Conservation (phyloP, 495 filamentous ascomycete genomes). For the Halenospora varia region DNA sequence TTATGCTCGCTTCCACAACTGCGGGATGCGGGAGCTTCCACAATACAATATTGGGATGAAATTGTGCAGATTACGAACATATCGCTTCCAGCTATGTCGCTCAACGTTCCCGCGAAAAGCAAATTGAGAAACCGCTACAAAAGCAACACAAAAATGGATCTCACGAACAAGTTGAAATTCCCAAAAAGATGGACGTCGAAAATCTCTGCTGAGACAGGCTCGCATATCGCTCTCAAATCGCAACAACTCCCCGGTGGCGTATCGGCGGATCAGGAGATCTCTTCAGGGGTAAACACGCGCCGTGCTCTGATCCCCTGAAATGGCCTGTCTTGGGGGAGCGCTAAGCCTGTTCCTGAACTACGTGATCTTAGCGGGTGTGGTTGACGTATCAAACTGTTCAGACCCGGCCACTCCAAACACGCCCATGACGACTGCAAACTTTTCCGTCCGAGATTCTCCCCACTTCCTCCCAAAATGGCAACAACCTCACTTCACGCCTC, state of each 20-base stretch:
- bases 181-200: neutral
- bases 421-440: neutral
- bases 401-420: neutral
- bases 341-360: slow-evolving; percentile 10
- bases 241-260: no score
- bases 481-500: neutral
- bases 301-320: neutral
- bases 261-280: slow-evolving; percentile 4
- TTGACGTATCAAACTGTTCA: slow-evolving; percentile 2
- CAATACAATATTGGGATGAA: neutral
- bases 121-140: neutral
- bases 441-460: neutral
- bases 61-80: neutral
- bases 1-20: neutral
- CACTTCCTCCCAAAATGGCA: neutral
- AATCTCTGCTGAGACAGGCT: neutral
- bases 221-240: no score
- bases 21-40: neutral
- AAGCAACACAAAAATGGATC: no score
- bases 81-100: neutral
- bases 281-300: slow-evolving; percentile 1
- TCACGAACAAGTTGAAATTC: neutral
- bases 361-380: neutral
- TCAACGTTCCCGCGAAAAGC: neutral
- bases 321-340: neutral